Base-by-base conservation (phyloP, 139 green algal genomes). In the Coccomyxa sp. region DNA sequence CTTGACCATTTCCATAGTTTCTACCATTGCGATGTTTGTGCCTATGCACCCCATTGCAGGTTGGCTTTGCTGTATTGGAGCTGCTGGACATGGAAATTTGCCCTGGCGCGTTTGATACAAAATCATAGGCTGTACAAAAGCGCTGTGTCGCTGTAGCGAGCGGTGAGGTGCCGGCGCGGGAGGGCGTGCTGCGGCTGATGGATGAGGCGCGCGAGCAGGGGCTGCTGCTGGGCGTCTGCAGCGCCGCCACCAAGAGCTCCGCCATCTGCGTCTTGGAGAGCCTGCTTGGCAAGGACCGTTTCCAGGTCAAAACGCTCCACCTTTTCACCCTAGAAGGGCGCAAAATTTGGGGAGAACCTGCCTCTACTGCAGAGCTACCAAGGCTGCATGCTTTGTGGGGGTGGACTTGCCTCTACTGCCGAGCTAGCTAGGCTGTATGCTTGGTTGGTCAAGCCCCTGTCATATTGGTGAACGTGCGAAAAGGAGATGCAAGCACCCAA, bases 191-290 rank as follows among this genome's bases (percentile, higher is more conserved):
- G 79, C 82, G 87, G 18, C 71, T 98, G 58, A 96, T 98, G 88
- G 93, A 96, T 85, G 95, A 95, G 81, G 95, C 95, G 0, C 84
- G 87, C 0, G 90, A 87, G 3, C 89, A 89, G 15, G 92, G 92
- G 11, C 80, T 90, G 23, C 86, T 92, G 14, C 78, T 98, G 67
- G 94, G 91, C 0, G 96, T 98, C 15, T 98, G 96, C 91, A 94
- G 89, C 30, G 95, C 96, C 0, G 91, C 94, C 45, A 98, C 96
- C 82, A 98, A 98, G 89, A 84, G 78, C 77, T 93, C 91, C n/a
- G 92, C 95, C 67, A 85, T 95, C 23, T 94, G 90, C 83, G 91
- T 90, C 1, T 75, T 99, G 68, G 86, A 90, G 14, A 93, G 82
- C 82, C 87, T 99, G 68, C 85, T 99, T 45, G 96, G 95, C 13